Conservation (phyloP, 2,329 filamentous ascomycete genomes). For the Penicillium decumbens region DNA sequence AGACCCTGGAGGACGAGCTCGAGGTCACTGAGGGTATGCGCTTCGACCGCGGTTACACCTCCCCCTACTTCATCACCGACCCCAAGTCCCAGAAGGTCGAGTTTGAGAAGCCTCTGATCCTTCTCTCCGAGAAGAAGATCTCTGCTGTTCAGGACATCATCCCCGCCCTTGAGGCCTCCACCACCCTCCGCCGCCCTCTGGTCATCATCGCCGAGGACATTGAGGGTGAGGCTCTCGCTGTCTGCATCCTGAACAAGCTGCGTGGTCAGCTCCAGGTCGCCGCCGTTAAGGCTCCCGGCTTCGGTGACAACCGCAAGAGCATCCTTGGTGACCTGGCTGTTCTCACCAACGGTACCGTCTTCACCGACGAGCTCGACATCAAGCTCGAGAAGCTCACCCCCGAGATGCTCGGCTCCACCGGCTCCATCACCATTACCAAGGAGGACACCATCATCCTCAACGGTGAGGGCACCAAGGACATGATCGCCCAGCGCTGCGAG, state of each 20-base stretch:
- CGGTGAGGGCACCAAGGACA: conserved; percentile 91
- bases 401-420: conserved; percentile 94
- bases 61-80: conserved; percentile 99
- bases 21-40: conserved; percentile 99
- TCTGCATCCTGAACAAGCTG: conserved; percentile 99
- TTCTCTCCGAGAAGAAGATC: conserved; percentile 99
- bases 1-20: conserved; percentile 95
- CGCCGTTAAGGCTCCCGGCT: conserved; percentile 97
- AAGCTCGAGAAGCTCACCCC: conserved; percentile 98
- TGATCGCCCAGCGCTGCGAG: conserved; percentile 91
- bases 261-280: conserved; percentile 98
- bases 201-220: conserved; percentile 99
- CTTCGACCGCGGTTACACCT: conserved; percentile 98
- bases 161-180: conserved; percentile 93
- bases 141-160: conserved; percentile 98
- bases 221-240: conserved; percentile 94
- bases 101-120: conserved; percentile 98
- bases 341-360: conserved; percentile 94
- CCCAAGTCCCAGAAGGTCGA: conserved; percentile 98
- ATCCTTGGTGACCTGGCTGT: conserved; percentile 96
- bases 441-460: conserved; percentile 99
- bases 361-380: conserved; percentile 95
- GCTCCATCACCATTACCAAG: conserved; percentile 99
- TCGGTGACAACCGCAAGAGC: conserved; percentile 99
- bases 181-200: conserved; percentile 87